Evolutionary conservation across 1,284 basidiomycete genomes (phyloP).

Genomic region (Ustilago bromivora): DNA sequence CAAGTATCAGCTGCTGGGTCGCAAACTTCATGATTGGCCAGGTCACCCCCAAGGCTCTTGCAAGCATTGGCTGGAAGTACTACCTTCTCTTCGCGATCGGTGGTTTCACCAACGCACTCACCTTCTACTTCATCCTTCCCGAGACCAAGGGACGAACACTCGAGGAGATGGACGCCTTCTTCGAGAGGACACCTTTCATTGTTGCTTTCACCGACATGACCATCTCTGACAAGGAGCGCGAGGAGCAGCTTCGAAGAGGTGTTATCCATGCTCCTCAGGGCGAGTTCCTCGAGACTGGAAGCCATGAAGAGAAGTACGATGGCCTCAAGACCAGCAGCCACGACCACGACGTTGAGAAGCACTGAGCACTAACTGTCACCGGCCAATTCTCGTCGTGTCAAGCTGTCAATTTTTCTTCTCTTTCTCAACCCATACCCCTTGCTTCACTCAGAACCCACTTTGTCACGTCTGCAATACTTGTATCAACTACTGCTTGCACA

Average conservation of each 20-base stretch:
- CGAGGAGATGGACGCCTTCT: conserved; percentile 75
- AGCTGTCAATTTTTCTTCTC: not conserved
- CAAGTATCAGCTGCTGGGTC: conserved; percentile 74
- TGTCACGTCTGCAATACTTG: not conserved
- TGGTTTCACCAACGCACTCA: conserved; percentile 76
- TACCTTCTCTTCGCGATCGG: conserved; percentile 77
- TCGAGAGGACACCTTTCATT: conserved; percentile 73
- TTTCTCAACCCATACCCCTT: not conserved
- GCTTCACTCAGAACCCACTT: not conserved
- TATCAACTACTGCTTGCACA: not conserved
- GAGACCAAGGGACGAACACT: conserved; percentile 71
- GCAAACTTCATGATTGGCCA: conserved; percentile 71
- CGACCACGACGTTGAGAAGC: conserved; percentile 35
- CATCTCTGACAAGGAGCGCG: conserved; percentile 71
- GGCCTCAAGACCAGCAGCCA: conserved; percentile 32
- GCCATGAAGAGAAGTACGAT: conserved; percentile 22
- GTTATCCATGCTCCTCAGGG: conserved; percentile 18
- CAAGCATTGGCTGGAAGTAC: conserved; percentile 70
- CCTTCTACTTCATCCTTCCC: conserved; percentile 73
- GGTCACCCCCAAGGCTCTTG: conserved; percentile 70
- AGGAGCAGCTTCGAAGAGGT: conserved; percentile 72
- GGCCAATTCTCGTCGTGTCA: not conserved
- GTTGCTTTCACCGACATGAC: conserved; percentile 63
- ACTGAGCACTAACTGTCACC: conserved; percentile 9
- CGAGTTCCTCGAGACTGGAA: conserved; percentile 16